These are phyloP conservation scores for Tuber indicum DNA, from an alignment of 495 filamentous ascomycete species.

Conservation along the genomic window DNA sequence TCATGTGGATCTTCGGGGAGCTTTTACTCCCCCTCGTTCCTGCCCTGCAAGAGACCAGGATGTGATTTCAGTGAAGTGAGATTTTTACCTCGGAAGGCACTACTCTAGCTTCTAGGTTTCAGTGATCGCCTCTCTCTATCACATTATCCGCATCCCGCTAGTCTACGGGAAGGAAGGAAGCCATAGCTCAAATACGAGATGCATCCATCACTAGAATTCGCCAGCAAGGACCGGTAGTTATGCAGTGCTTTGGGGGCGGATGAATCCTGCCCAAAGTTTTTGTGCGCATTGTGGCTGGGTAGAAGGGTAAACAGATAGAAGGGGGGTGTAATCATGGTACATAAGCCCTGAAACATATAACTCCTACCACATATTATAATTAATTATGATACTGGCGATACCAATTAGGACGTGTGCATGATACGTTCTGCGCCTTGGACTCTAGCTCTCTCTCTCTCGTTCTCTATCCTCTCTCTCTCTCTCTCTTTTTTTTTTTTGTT, in stretches of 20 bases:
- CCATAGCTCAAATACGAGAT: conserved; percentile 2
- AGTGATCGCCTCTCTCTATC: not conserved
- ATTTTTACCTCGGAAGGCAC: not conserved
- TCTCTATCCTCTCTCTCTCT: not conserved
- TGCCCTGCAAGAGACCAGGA: not conserved
- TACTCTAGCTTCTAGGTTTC: not conserved
- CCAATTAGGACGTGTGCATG: not conserved
- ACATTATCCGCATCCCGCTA: not conserved
- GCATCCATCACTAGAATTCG: not conserved
- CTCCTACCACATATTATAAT: not conserved
- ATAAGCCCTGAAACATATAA: not conserved
- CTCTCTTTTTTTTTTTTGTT: not conserved
- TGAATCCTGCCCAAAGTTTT: not conserved
- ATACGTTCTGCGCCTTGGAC: not conserved
- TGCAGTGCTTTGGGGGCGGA: not conserved
- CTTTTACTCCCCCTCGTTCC: not conserved
- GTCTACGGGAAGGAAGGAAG: not conserved
- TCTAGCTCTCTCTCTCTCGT: not conserved
- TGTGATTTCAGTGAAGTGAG: not conserved
- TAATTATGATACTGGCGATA: not conserved
- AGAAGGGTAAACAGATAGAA: not conserved
- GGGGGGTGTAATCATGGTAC: not conserved
- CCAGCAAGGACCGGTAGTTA: not conserved
- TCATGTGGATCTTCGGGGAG: not conserved
- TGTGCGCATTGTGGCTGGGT: not conserved